phyloP scores from a whole-genome alignment of 2,329 filamentous ascomycete species.

The Graphilbum ipis-grandicollis region DNA sequence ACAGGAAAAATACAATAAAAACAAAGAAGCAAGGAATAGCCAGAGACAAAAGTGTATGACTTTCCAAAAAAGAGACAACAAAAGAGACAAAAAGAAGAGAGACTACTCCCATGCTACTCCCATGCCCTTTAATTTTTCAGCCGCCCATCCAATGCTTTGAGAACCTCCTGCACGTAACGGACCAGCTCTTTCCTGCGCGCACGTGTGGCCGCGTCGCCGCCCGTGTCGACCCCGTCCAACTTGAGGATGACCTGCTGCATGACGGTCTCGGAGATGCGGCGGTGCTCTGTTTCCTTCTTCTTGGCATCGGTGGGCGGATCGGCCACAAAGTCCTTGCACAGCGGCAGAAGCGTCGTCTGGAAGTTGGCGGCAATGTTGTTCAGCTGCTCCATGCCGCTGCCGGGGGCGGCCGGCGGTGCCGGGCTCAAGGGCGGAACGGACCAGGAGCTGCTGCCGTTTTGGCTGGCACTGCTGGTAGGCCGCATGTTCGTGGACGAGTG shows the following conservation, averaged over 20 bases:
- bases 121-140: background rate
- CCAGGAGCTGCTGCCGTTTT: constrained; percentile 8
- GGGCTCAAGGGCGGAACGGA: constrained; percentile 9
- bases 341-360: constrained; percentile 43
- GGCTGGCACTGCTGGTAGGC: background rate
- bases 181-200: constrained; percentile 54
- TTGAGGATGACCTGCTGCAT: constrained; percentile 63
- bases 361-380: constrained; percentile 50
- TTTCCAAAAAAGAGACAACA: background rate
- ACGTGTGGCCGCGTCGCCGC: constrained; percentile 48
- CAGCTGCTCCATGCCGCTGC: constrained; percentile 41
- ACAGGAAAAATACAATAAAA: no score
- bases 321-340: constrained; percentile 42
- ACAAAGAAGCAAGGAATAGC: no score
- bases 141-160: constrained; percentile 44
- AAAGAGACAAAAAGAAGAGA: no score
- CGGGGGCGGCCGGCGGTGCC: constrained; percentile 18
- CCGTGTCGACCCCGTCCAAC: constrained; percentile 58
- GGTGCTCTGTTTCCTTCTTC: constrained; percentile 58
- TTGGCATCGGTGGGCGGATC: constrained; percentile 47
- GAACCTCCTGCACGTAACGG: constrained; percentile 48
- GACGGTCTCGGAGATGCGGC: constrained; percentile 57
- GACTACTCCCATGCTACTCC: no score
- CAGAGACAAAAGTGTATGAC: no score
- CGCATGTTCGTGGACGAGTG: constrained; percentile 21